Evolutionary conservation across 2,329 filamentous ascomycete genomes (phyloP).

Genomic region (Dichotomopilus funicola): DNA sequence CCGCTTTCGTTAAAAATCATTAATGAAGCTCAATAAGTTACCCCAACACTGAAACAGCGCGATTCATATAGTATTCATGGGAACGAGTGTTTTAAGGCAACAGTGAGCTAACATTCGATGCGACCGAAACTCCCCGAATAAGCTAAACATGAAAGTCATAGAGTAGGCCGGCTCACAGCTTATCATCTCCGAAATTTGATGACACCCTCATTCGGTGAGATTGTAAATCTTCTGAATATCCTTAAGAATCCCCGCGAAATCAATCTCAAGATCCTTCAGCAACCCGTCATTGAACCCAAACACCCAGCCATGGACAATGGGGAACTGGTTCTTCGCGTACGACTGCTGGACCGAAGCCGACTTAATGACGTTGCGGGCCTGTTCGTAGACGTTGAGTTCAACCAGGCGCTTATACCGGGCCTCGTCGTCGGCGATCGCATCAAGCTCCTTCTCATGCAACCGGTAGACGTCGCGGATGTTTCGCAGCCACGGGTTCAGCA

Average conservation of each 20-base stretch:
- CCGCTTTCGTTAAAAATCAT: no score
- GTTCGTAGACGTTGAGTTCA: slow-evolving; percentile 75
- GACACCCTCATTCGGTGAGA: slow-evolving; percentile 27
- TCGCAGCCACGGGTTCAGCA: slow-evolving; percentile 67
- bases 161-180: no score
- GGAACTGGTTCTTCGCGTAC: slow-evolving; percentile 56
- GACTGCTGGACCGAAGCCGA: slow-evolving; percentile 72
- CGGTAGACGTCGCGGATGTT: slow-evolving; percentile 71
- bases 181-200: not conserved
- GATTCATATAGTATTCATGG: no score
- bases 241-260: slow-evolving; percentile 45
- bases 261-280: slow-evolving; percentile 53
- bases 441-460: slow-evolving; percentile 63
- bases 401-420: slow-evolving; percentile 65
- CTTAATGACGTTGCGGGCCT: slow-evolving; percentile 72
- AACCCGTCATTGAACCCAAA: slow-evolving; percentile 63
- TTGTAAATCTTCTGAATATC: slow-evolving; percentile 57
- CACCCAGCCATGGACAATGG: slow-evolving; percentile 68
- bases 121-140: no score
- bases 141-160: no score
- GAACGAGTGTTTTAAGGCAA: no score
- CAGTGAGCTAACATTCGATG: no score
- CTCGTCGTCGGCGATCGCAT: slow-evolving; percentile 51
- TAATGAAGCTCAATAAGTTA: no score
- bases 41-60: no score